Evolutionary conservation across 2,329 filamentous ascomycete species (phyloP).

Genomic region (Pleoardoris graminearum): DNA sequence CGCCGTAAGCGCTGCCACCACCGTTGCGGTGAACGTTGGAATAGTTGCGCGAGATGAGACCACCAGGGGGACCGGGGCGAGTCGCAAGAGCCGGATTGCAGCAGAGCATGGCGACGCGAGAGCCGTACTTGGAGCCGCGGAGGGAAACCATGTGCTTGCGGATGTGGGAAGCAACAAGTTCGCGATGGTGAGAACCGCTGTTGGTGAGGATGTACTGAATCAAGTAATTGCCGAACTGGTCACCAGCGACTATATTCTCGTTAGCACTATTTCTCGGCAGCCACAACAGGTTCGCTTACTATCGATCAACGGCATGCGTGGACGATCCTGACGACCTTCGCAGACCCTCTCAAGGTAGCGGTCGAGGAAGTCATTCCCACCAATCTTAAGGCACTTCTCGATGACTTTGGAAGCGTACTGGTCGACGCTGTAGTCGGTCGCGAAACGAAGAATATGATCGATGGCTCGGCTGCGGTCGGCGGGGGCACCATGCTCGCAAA

Average conservation of each 20-base stretch:
- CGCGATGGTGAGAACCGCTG: slow-evolving; percentile 82
- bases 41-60: slow-evolving; percentile 49
- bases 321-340: slow-evolving; percentile 85
- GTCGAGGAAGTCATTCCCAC: slow-evolving; percentile 83
- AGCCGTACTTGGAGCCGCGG: slow-evolving; percentile 96
- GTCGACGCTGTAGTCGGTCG: slow-evolving; percentile 96
- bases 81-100: slow-evolving; percentile 90
- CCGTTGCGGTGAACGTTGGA: slow-evolving; percentile 29
- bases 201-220: slow-evolving; percentile 97
- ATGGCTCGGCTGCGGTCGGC: slow-evolving; percentile 90
- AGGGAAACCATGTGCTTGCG: slow-evolving; percentile 99
- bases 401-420: slow-evolving; percentile 99
- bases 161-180: slow-evolving; percentile 90
- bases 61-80: slow-evolving; percentile 81
- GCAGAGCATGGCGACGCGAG: slow-evolving; percentile 97
- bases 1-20: slow-evolving; percentile 23
- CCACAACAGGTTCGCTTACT: slow-evolving; percentile 55
- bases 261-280: slow-evolving; percentile 4
- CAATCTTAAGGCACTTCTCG: slow-evolving; percentile 98
- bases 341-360: slow-evolving; percentile 94
- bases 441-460: slow-evolving; percentile 91
- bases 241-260: slow-evolving; percentile 71
- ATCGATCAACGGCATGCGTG: slow-evolving; percentile 95
- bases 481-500: slow-evolving; percentile 93
- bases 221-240: slow-evolving; percentile 98